Conservation (phyloP, 495 filamentous ascomycete species). For the Penicillium fimorum region DNA sequence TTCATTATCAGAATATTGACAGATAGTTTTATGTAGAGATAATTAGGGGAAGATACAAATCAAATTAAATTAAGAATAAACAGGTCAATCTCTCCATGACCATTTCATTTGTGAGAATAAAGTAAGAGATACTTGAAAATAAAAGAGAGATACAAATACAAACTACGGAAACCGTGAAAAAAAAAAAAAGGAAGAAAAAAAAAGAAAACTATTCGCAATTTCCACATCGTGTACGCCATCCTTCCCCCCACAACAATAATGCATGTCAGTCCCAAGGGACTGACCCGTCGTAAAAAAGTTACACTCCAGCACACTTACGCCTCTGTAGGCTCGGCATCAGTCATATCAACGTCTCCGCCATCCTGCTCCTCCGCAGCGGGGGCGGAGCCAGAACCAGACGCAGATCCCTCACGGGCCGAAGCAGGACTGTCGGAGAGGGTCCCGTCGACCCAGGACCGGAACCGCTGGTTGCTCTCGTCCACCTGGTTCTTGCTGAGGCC, state of each 20-base stretch:
- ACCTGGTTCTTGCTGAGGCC: constrained; percentile 68
- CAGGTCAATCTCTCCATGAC: neutral
- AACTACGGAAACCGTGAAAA: constrained; percentile 1
- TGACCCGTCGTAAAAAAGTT: constrained; percentile 2
- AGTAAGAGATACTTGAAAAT: constrained; percentile 13
- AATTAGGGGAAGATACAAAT: no score
- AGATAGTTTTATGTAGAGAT: no score
- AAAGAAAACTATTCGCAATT: constrained; percentile 21
- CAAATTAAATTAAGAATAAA: constrained; percentile 4
- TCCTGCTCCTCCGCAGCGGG: constrained; percentile 8
- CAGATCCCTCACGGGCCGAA: constrained; percentile 15
- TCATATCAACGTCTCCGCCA: constrained; percentile 39
- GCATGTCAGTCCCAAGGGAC: constrained; percentile 9
- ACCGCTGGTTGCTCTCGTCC: constrained; percentile 63
- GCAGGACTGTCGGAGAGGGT: constrained; percentile 23
- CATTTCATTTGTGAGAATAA: constrained; percentile 9
- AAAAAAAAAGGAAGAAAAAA: constrained; percentile 9
- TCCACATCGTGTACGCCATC: constrained; percentile 23
- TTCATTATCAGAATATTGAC: no score
- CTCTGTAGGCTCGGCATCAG: constrained; percentile 29
- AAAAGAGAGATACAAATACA: constrained; percentile 13
- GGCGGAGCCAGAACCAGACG: constrained; percentile 13
- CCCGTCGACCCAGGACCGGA: constrained; percentile 47
- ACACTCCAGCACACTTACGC: constrained; percentile 8
- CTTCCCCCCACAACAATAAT: constrained; percentile 18